phyloP scores from a whole-genome alignment of 495 filamentous ascomycete species.

The Clavariopsis aquatica region DNA sequence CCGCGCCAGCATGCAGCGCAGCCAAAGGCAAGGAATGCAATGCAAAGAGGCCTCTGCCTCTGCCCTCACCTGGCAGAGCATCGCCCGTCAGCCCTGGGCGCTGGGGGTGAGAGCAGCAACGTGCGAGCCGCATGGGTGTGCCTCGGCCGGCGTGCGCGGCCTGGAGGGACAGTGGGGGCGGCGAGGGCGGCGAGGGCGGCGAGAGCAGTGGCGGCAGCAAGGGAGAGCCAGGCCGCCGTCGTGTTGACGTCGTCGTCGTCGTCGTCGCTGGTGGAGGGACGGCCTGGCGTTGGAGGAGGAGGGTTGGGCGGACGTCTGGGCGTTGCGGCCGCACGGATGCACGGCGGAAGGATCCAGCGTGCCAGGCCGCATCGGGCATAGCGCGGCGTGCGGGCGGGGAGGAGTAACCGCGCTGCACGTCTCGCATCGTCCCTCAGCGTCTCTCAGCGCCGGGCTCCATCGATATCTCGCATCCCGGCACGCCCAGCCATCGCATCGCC shows the following conservation, averaged over 20 bases:
- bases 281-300: not conserved
- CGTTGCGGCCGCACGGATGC: constrained; percentile 14
- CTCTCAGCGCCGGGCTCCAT: constrained; percentile 25
- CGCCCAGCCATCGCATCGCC: not conserved
- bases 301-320: constrained; percentile 12
- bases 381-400: constrained; percentile 18
- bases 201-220: not conserved
- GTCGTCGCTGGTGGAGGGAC: not conserved
- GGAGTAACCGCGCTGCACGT: constrained; percentile 29
- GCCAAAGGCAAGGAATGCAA: constrained; percentile 31
- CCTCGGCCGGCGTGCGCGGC: not conserved
- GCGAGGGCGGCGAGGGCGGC: constrained; percentile 17
- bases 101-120: constrained; percentile 24
- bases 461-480: constrained; percentile 1
- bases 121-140: constrained; percentile 30
- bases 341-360: constrained; percentile 22
- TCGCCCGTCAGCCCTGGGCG: constrained; percentile 25
- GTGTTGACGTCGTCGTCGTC: not conserved
- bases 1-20: constrained; percentile 9
- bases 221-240: not conserved
- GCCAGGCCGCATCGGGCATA: not conserved
- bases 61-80: not conserved
- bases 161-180: constrained; percentile 13
- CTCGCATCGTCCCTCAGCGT: too few relatives aligned
- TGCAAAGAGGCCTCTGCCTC: constrained; percentile 12